phyloP scores from a whole-genome alignment of 192 early-diverging fungal genomes.

The Endogone sp. region DNA sequence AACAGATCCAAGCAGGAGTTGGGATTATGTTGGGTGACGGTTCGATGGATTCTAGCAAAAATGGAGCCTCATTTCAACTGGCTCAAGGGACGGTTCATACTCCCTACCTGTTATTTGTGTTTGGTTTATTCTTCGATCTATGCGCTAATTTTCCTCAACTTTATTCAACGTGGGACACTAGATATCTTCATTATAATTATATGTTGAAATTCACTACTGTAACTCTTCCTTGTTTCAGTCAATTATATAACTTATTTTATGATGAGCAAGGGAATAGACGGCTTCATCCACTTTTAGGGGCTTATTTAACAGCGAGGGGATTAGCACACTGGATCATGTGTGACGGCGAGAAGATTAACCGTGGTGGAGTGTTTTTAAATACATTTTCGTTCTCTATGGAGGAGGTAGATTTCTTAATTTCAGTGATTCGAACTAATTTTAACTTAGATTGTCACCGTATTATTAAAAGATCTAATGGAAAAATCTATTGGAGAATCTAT shows the following conservation, averaged over 20 bases:
- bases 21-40: slow-evolving; percentile 20
- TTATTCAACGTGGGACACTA: slow-evolving; percentile 21
- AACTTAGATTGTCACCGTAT: slow-evolving; percentile 22
- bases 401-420: slow-evolving; percentile 13
- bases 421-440: slow-evolving; percentile 19
- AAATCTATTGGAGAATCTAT: slow-evolving; percentile 27
- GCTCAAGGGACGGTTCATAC: slow-evolving; percentile 12
- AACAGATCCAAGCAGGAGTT: background rate
- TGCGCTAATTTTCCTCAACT: slow-evolving; percentile 29
- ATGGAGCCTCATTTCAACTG: slow-evolving; percentile 1
- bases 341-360: slow-evolving; percentile 24
- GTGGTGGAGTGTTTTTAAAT: slow-evolving; percentile 15
- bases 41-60: slow-evolving; percentile 29
- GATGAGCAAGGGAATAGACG: slow-evolving; percentile 12
- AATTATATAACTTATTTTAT: slow-evolving; percentile 28
- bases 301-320: slow-evolving; percentile 27
- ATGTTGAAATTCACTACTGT: slow-evolving; percentile 21
- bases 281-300: slow-evolving; percentile 9
- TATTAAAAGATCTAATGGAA: slow-evolving; percentile 29
- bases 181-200: slow-evolving; percentile 21
- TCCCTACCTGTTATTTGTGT: slow-evolving; percentile 12
- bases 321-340: slow-evolving; percentile 41
- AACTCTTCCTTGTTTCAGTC: slow-evolving; percentile 32
- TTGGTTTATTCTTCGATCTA: slow-evolving; percentile 33
- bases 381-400: slow-evolving; percentile 24